Base-by-base conservation (phyloP, 208 protist genomes). In the Acanthamoeba rhysodes region DNA sequence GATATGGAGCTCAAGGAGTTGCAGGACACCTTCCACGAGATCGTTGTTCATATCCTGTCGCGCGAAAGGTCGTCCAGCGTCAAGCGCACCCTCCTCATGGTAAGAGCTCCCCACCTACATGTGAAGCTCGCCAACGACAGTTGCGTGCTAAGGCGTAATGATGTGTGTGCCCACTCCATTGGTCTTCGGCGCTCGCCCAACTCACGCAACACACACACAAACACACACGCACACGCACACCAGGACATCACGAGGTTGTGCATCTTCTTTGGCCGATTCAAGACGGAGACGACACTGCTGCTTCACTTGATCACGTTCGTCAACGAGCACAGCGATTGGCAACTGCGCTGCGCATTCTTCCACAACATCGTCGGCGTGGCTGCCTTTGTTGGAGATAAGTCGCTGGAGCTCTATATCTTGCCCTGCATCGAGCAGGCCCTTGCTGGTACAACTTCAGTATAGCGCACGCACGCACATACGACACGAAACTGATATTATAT, bases 341-440 rank as follows among this genome's bases (percentile, higher is more conserved):
- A 97, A 66, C 84, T 97, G 1, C 14, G 96, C 16, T 95, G 95
- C 90, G 95, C 95, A 8, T 97, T 97, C 55, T 97, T 97, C 70
- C 78, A 96, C 32, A 95, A 96, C 62, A 97, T 97, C 59, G 93
- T 96, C 0, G 96, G 93, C 0, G 91, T 97, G 12, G 85, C 87
- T 41, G 93, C 88, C 22, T 91, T 97, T 70, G 93, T 97, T 37
- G 96, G 96, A 12, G 74, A 87, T 6, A 95, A 95, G 20, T 74
- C 50, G 70, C 80, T 97, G 18, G 95, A 97, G 53, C 87, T 84
- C 27, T 97, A 95, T 29, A 96, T 97, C 18, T 87, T 96, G 70
- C 96, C 96, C 1, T 96, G 88, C 68, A 97, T 97, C 7, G 24
- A 96, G 16, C 68, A 97, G 78, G 84, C 94, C 8, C 68, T 97